Evolutionary conservation across 257 asterid species (phyloP), one percentile per base, ranked within the genome.

Genomic region (Jaltomata sinuosa): DNA sequence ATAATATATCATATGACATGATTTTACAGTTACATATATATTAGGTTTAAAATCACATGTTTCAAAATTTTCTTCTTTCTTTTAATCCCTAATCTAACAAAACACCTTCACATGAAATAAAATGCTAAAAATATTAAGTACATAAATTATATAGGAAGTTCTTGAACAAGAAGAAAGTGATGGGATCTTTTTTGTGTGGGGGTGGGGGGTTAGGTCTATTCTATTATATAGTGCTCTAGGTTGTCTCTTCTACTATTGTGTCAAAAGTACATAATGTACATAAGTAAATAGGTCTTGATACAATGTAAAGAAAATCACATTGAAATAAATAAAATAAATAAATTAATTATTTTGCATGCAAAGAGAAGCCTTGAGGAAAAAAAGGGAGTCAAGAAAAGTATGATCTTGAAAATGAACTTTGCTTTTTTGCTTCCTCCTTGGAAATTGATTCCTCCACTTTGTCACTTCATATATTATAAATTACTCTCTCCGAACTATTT

Each of bases 381-480:
- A 67, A 79, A 61, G 72, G 79, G 74, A 40, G 72, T 3, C 49
- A 83, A 84, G 65, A 84, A 82, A 87, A 32, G 84, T 83, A 83
- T 55, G 88, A 54, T 84, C 87, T 88, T 86, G 94, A 86, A 81
- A 89, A 83, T 79, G 86, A 86, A 77, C 19, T 77, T 45, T 38
- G 29, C 69, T 22, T 79, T 59, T 31, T 40, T 8, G 84, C 76
- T 81, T 22, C 29, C 54, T 36, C 84, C 84, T 81, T 9, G 84
- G 84, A 59, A 81, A 29, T 38, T 59, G 53, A 40, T 34, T 45
- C 84, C 25, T 57, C 14, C 54, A 34, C 45, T 53, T 50, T 80
- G 71, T n/a, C 40, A 27, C 22, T 80, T 82, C 79, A 72, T 83
- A 84, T 16, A 4, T 8, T n/a, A n/a, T n/a, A n/a, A n/a, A n/a